Conservation (phyloP, 2,329 filamentous ascomycete species). For the Aspergillus brasiliensis region DNA sequence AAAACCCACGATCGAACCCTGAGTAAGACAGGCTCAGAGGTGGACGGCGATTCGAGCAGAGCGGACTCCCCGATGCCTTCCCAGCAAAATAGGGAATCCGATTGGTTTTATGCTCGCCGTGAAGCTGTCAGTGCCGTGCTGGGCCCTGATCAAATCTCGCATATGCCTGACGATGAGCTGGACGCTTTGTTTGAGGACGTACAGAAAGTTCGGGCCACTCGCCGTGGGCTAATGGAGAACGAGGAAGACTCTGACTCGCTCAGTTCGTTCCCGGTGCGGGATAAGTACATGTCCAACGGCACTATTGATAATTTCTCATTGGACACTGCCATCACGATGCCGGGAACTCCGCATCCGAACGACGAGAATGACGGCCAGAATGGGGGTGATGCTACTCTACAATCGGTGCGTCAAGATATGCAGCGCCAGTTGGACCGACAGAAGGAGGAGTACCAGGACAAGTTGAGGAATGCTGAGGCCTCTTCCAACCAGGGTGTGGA, state of each 20-base stretch:
- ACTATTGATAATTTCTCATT: constrained; percentile 95
- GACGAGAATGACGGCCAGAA: constrained; percentile 65
- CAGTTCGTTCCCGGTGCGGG: constrained; percentile 81
- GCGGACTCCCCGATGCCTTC: constrained; percentile 77
- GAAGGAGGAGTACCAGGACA: constrained; percentile 78
- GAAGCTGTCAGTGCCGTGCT: constrained; percentile 92
- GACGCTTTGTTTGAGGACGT: constrained; percentile 93
- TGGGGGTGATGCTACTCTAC: constrained; percentile 61
- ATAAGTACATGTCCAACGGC: constrained; percentile 94
- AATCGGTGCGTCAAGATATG: constrained; percentile 77
- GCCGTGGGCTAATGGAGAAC: constrained; percentile 66
- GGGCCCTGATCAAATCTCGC: constrained; percentile 85
- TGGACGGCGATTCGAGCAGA: constrained; percentile 70
- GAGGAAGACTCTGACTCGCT: constrained; percentile 85
- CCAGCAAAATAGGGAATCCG: constrained; percentile 72
- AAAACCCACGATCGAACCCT: constrained; percentile 76
- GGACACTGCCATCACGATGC: constrained; percentile 91
- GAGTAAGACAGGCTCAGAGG: constrained; percentile 77
- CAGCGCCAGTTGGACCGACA: constrained; percentile 79
- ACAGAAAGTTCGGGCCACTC: constrained; percentile 80
- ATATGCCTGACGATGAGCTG: constrained; percentile 88
- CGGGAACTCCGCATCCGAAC: constrained; percentile 76
- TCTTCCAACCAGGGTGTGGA: constrained; percentile 73
- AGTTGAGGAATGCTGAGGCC: constrained; percentile 73
- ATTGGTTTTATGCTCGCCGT: constrained; percentile 90